Conservation (phyloP, 2,329 filamentous ascomycete genomes). For the Pseudogymnoascus sp. region DNA sequence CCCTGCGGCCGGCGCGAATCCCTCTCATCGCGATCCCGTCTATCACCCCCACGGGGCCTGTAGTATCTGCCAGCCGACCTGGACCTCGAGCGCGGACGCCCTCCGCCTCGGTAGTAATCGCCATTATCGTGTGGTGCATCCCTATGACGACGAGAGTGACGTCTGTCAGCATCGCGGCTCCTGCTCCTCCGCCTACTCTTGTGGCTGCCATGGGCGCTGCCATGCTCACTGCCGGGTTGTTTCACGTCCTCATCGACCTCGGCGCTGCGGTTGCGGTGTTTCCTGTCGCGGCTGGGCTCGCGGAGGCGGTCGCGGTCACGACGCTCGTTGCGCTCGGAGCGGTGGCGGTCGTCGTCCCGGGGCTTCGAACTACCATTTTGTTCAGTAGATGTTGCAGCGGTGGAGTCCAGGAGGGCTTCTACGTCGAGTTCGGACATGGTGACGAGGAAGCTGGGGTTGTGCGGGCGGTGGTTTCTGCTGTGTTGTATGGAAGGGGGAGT, state of each 20-base stretch:
- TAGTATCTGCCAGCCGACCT: constrained; percentile 61
- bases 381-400: constrained; percentile 51
- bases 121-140: constrained; percentile 49
- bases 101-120: constrained; percentile 63
- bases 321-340: constrained; percentile 44
- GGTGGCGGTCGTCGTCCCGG: constrained; percentile 51
- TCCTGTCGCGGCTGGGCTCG: constrained; percentile 47
- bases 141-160: constrained; percentile 66
- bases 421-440: constrained; percentile 70
- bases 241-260: constrained; percentile 51
- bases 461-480: constrained; percentile 1
- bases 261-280: constrained; percentile 46
- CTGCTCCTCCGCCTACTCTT: constrained; percentile 75
- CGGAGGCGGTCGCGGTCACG: constrained; percentile 50
- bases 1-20: constrained; percentile 37
- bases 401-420: constrained; percentile 83
- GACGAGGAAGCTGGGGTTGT: constrained; percentile 18
- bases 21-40: constrained; percentile 40
- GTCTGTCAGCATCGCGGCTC: constrained; percentile 69
- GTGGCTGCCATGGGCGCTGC: constrained; percentile 61
- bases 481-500: constrained; percentile 13
- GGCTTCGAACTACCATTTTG: constrained; percentile 32
- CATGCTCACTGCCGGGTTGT: constrained; percentile 65
- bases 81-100: constrained; percentile 61
- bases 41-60: constrained; percentile 40